Base-by-base conservation (phyloP, 352 stramenopile genomes). In the Pseudoperonospora humuli region DNA sequence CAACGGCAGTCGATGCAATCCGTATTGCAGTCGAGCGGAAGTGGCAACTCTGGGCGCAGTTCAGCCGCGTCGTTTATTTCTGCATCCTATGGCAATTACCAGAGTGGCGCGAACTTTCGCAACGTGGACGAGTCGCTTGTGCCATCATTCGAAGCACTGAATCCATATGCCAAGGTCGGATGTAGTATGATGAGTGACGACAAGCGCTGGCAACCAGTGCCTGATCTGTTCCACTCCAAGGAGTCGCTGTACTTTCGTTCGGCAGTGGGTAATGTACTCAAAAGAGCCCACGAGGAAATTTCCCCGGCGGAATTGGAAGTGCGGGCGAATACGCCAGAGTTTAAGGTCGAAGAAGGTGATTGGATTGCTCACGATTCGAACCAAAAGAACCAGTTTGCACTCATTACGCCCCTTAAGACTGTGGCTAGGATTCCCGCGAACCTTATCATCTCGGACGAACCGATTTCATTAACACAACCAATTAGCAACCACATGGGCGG, bases 301-400 rank as follows among this genome's bases (percentile, higher is more conserved):
- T 89, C 81, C n/a, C 71, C 79, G 0, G 65, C 72, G 0, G 80
- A 90, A 46, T 58, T 93, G 14, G 81, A 93, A 58, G 73, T 93
- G 28, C 67, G 81, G n/a, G 81, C 81, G n/a, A 91, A 93, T 50
- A 93, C 81, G 15, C 81, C 81, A 13, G 78, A 93, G 48, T 93
- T 87, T 57, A 88, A 87, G 50, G 70, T 93, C 31, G 67, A 86
- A 40, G 72, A 90, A 47, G 63, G 75, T 45, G 81, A 93, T 55
- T 93, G 81, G 81, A 81, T 93, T 18, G 81, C 81, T 15, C 81
- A 93, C 53, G 82, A 81, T 33, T 72, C 68, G 9, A 85, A 83
- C 55, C 59, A 65, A 35, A 73, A 69, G 50, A 93, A 91, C 53
- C 73, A 88, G 52, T 71, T 86, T 17, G 63, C 71, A 32, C 57